Evolutionary conservation across 345 rosid genomes (phyloP).

Genomic region (Ricinus communis): DNA sequence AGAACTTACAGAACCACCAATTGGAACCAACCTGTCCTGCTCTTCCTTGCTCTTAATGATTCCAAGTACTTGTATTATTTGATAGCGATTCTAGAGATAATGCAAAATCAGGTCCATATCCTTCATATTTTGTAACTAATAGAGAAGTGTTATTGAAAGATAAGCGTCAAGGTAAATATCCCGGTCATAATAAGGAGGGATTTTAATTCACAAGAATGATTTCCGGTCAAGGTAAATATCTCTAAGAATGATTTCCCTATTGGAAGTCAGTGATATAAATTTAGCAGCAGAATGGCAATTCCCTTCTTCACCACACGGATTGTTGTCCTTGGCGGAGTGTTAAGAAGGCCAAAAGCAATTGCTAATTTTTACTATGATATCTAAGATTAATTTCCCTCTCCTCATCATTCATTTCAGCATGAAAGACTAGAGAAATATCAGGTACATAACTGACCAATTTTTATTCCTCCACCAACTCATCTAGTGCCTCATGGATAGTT

Average conservation of each 20-base stretch:
- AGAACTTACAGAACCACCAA: background rate
- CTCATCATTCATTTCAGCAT: conserved; percentile 21
- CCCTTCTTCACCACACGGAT: conserved; percentile 33
- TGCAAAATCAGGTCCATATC: background rate
- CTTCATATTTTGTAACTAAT: background rate
- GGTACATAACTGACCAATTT: conserved; percentile 28
- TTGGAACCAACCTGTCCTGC: background rate
- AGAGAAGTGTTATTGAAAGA: background rate
- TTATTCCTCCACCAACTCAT: conserved; percentile 25
- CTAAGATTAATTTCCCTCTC: conserved; percentile 27
- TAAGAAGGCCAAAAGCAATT: conserved; percentile 25
- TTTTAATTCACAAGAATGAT: background rate
- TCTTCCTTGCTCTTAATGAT: background rate
- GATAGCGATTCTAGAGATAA: too few relatives aligned
- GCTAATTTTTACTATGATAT: conserved; percentile 32
- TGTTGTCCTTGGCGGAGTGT: conserved; percentile 24
- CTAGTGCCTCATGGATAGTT: conserved; percentile 17
- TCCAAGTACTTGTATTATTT: background rate
- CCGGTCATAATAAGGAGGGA: background rate
- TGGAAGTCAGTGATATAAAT: conserved; percentile 16
- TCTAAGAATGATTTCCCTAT: conserved; percentile 29
- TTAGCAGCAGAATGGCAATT: conserved; percentile 38
- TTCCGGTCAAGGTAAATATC: conserved; percentile 29
- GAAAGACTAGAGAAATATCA: conserved; percentile 26
- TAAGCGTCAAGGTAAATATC: background rate